phyloP scores from a whole-genome alignment of 768 basidiomycete species.

The Calocera viscosa region DNA sequence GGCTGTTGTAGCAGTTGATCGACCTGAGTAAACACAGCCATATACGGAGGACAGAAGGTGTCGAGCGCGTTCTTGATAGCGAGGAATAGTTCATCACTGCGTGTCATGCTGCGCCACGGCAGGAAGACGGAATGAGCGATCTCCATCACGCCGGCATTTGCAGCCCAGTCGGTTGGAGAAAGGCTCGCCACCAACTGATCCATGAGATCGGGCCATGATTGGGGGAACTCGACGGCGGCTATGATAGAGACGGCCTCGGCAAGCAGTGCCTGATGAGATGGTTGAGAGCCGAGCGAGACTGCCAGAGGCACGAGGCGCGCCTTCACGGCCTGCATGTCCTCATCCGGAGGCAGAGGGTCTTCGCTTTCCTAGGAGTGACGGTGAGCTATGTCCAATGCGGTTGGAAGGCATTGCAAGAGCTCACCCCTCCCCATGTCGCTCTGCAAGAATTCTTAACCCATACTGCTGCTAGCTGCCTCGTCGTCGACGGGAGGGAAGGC shows the following conservation, averaged over 20 bases:
- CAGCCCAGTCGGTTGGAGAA: slow-evolving; percentile 63
- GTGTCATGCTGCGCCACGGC: slow-evolving; percentile 82
- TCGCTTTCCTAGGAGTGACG: not conserved
- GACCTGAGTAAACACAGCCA: slow-evolving; percentile 65
- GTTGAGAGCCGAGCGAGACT: slow-evolving; percentile 30
- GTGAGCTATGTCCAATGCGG: not conserved
- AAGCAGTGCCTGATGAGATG: slow-evolving; percentile 50
- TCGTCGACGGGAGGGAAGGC: not conserved
- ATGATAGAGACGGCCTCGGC: slow-evolving; percentile 88
- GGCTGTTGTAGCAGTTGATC: slow-evolving; percentile 39
- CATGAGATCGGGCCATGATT: slow-evolving; percentile 75
- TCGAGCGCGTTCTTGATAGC: slow-evolving; percentile 84
- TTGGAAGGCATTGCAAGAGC: not conserved
- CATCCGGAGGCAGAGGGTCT: slow-evolving; percentile 1
- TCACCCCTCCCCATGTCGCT: not conserved
- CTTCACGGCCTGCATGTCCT: slow-evolving; percentile 29
- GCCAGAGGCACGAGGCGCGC: slow-evolving; percentile 31
- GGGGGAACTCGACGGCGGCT: slow-evolving; percentile 84
- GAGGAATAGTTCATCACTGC: slow-evolving; percentile 72
- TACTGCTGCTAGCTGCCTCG: not conserved
- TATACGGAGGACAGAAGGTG: slow-evolving; percentile 73
- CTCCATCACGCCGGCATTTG: slow-evolving; percentile 82
- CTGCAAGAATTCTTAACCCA: not conserved
- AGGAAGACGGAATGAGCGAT: slow-evolving; percentile 93
- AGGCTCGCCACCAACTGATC: slow-evolving; percentile 87